phyloP scores from a whole-genome alignment of 129 eudicot genomes.

The Arctium lappa region DNA sequence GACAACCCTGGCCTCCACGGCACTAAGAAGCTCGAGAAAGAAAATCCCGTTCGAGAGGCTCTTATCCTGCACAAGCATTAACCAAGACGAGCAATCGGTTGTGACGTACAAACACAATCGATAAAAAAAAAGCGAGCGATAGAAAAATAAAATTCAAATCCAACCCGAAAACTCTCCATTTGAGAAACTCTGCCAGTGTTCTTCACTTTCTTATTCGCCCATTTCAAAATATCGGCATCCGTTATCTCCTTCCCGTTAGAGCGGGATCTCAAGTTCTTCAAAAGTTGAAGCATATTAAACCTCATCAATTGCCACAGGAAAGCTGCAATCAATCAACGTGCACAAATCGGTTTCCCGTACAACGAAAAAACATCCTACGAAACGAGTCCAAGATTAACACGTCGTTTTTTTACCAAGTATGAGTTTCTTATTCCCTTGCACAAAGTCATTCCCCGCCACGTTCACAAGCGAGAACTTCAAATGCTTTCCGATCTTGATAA shows the following conservation, averaged over 20 bases:
- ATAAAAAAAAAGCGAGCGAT: background rate
- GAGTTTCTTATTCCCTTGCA: constrained; percentile 96
- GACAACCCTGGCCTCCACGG: constrained; percentile 91
- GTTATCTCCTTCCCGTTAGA: constrained; percentile 79
- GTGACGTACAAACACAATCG: background rate
- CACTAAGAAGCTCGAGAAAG: constrained; percentile 89
- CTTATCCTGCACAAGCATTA: constrained; percentile 55
- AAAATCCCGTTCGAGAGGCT: constrained; percentile 82
- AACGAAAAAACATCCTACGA: background rate
- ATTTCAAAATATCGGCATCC: constrained; percentile 75
- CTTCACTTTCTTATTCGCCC: constrained; percentile 89
- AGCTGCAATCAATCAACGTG: constrained; percentile 43
- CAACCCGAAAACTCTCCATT: constrained; percentile 90
- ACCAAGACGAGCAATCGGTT: background rate
- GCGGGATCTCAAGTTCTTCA: constrained; percentile 80
- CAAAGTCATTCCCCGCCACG: constrained; percentile 94
- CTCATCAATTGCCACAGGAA: constrained; percentile 98
- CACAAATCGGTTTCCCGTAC: background rate
- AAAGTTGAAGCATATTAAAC: constrained; percentile 84
- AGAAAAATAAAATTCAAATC: background rate
- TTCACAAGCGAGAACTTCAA: constrained; percentile 84
- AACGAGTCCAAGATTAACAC: background rate
- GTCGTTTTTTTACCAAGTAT: constrained; percentile 63
- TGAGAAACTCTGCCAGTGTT: constrained; percentile 64
- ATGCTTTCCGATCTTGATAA: constrained; percentile 77